Conservation (phyloP, 2,329 filamentous ascomycete genomes). For the Talaromyces funiculosus region DNA sequence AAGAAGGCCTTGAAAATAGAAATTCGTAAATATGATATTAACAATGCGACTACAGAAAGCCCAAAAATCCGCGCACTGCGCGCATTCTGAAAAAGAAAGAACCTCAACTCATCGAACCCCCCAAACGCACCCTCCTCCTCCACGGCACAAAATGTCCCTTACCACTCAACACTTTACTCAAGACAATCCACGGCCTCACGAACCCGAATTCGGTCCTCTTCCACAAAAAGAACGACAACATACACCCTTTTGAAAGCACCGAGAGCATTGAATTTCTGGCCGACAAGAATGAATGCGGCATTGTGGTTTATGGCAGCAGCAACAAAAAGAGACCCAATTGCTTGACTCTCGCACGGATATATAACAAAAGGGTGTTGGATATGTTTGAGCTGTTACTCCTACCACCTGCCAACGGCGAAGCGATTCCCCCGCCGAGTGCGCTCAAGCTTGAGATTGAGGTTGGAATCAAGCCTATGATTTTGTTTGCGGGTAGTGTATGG, state of each 20-base stretch:
- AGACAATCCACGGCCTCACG: constrained; percentile 78
- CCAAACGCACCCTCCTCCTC: constrained; percentile 84
- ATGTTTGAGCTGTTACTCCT: constrained; percentile 90
- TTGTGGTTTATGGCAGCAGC: constrained; percentile 77
- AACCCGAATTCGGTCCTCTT: constrained; percentile 83
- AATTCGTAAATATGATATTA: neutral
- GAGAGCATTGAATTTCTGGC: constrained; percentile 89
- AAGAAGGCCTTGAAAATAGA: neutral
- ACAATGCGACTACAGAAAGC: constrained; percentile 56
- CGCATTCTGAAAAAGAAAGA: constrained; percentile 89
- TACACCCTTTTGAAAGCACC: constrained; percentile 90
- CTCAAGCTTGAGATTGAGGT: constrained; percentile 62
- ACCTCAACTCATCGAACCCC: constrained; percentile 81
- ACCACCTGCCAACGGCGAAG: constrained; percentile 52
- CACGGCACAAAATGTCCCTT: constrained; percentile 81
- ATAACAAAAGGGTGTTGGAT: constrained; percentile 81
- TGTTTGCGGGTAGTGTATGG: constrained; percentile 86
- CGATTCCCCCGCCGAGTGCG: constrained; percentile 40
- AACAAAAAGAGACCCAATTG: constrained; percentile 95
- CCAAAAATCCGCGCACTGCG: constrained; percentile 83
- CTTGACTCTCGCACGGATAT: constrained; percentile 75
- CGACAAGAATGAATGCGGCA: constrained; percentile 87
- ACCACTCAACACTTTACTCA: constrained; percentile 73
- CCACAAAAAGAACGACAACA: constrained; percentile 85
- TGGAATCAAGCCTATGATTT: constrained; percentile 79